Evolutionary conservation across 495 filamentous ascomycete genomes (phyloP).

Genomic region (Immersiella caudata): DNA sequence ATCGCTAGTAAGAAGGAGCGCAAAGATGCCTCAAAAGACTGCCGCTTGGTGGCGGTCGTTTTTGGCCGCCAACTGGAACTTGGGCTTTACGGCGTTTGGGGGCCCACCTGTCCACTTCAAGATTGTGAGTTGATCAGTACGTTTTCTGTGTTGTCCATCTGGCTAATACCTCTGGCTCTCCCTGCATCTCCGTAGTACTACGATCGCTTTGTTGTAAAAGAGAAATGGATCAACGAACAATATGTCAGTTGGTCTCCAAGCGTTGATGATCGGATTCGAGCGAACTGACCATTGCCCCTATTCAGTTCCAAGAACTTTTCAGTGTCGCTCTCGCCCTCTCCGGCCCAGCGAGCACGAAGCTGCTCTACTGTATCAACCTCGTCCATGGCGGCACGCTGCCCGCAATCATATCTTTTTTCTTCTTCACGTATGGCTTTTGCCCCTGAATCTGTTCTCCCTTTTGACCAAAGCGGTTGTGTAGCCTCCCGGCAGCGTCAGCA

Average conservation of each 20-base stretch:
- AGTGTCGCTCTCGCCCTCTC: slow-evolving; percentile 75
- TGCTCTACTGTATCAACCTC: slow-evolving; percentile 73
- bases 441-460: neutral
- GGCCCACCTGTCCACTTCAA: slow-evolving; percentile 74
- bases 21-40: neutral
- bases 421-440: slow-evolving; percentile 61
- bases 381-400: slow-evolving; percentile 65
- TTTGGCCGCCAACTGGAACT: slow-evolving; percentile 60
- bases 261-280: neutral
- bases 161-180: too few species aligned
- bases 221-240: slow-evolving; percentile 76
- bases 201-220: slow-evolving; percentile 65
- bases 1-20: neutral
- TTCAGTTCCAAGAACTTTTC: slow-evolving; percentile 75
- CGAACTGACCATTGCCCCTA: neutral
- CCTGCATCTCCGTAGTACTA: slow-evolving; percentile 56
- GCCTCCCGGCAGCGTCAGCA: slow-evolving; percentile 74
- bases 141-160: neutral
- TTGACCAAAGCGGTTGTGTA: slow-evolving; percentile 24
- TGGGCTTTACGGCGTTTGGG: slow-evolving; percentile 73
- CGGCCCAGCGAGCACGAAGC: slow-evolving; percentile 79
- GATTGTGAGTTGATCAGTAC: slow-evolving; percentile 45
- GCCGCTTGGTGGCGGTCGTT: slow-evolving; percentile 26
- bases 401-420: slow-evolving; percentile 64
- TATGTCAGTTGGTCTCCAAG: slow-evolving; percentile 30